Conservation (phyloP, 1,284 basidiomycete genomes). For the Stygiomarasmius scandens region DNA sequence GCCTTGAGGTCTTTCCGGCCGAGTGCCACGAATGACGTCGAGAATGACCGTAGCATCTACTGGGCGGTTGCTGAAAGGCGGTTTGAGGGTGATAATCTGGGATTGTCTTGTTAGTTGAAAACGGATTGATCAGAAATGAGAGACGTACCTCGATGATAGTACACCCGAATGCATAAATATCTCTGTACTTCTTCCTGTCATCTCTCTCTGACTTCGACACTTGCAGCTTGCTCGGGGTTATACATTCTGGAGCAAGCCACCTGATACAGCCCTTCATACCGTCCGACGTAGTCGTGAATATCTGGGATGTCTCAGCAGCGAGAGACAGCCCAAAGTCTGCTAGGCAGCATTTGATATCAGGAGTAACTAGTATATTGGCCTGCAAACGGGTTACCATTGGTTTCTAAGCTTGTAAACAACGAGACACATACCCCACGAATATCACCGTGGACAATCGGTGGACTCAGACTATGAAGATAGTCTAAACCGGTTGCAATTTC, state of each 20-base stretch:
- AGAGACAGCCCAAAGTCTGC: slow-evolving; percentile 9
- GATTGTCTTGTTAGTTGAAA: not conserved
- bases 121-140: not conserved
- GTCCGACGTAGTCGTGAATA: not conserved
- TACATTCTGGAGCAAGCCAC: slow-evolving; percentile 9
- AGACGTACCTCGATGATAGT: slow-evolving; percentile 16
- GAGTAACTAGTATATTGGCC: slow-evolving; percentile 2
- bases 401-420: not conserved
- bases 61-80: slow-evolving; percentile 4
- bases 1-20: slow-evolving; percentile 5
- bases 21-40: not conserved
- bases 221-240: not conserved
- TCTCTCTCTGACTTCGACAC: not conserved
- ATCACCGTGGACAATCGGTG: slow-evolving; percentile 11
- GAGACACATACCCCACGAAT: slow-evolving; percentile 11
- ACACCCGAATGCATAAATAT: slow-evolving; percentile 17
- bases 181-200: not conserved
- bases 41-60: slow-evolving; percentile 4
- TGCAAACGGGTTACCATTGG: not conserved
- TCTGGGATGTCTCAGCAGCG: slow-evolving; percentile 1
- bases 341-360: slow-evolving; percentile 1
- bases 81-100: slow-evolving; percentile 6
- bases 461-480: slow-evolving; percentile 11
- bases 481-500: slow-evolving; percentile 11
- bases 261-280: slow-evolving; percentile 1